Percentiles rank a stretch among this genome's conserved stretches.
phyloP scores from a whole-genome alignment of 768 basidiomycete species.

The Naganishia onofrii region DNA sequence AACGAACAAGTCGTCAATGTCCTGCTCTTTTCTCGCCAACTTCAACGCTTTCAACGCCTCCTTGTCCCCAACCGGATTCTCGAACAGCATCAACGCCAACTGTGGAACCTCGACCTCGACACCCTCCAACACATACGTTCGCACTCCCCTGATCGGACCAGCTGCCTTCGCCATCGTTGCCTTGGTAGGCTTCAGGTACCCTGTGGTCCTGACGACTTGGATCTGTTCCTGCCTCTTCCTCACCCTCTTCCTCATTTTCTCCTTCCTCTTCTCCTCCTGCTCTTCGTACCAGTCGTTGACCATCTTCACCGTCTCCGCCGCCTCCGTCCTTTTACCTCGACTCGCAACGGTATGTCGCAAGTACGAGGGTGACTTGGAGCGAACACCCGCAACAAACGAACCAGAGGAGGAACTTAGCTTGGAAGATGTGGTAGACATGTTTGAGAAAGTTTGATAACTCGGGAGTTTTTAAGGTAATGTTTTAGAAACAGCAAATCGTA shows the following conservation, averaged over 20 bases:
- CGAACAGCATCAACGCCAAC: neutral
- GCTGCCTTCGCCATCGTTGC: neutral
- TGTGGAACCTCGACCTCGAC: neutral
- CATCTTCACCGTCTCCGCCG: neutral
- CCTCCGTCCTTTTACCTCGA: neutral
- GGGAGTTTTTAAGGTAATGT: too few relatives aligned
- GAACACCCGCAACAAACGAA: neutral
- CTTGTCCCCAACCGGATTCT: neutral
- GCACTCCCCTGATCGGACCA: too few relatives aligned
- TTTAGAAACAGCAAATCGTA: too few relatives aligned
- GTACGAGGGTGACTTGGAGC: conserved; percentile 1
- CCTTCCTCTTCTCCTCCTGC: neutral
- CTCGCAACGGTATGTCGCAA: conserved; percentile 10
- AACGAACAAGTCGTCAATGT: neutral
- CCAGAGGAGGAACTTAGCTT: conserved; percentile 6
- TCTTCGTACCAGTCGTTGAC: neutral
- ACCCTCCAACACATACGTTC: neutral
- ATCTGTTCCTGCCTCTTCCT: neutral
- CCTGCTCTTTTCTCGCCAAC: neutral
- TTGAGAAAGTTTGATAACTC: too few relatives aligned
- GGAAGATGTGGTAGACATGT: neutral
- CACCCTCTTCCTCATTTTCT: neutral
- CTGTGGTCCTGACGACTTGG: neutral
- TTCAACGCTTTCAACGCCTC: too few relatives aligned
- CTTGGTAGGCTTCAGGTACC: conserved; percentile 13